Evolutionary conservation across 176 grass and related monocot species (phyloP).

Genomic region (Avena insularis): DNA sequence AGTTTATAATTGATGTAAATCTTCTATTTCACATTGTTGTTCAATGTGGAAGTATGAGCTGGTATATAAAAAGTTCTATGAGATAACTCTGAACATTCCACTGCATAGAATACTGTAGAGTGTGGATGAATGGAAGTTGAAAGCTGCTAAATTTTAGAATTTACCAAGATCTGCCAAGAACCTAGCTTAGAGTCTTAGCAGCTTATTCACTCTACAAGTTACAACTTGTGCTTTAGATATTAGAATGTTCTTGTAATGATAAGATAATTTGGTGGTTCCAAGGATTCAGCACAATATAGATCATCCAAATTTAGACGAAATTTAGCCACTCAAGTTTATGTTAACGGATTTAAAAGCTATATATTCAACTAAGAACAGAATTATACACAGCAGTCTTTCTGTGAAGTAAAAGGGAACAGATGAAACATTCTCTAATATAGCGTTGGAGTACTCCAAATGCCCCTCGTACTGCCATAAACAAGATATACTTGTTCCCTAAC

Average conservation of each 20-base stretch:
- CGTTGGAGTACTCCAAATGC: background rate
- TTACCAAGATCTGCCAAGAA: background rate
- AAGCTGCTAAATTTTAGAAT: background rate
- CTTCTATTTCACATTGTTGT: background rate
- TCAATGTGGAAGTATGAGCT: background rate
- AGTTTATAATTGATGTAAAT: background rate
- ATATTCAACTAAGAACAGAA: background rate
- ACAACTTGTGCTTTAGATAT: background rate
- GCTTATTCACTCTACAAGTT: background rate
- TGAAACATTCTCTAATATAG: background rate
- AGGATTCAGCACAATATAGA: background rate
- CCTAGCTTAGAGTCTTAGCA: background rate
- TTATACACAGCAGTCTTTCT: background rate
- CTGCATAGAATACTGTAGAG: background rate
- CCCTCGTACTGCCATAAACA: background rate
- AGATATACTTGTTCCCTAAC: slow-evolving; percentile 1
- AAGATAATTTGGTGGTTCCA: background rate
- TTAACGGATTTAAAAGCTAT: background rate
- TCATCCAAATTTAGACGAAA: background rate
- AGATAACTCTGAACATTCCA: background rate
- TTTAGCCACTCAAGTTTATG: background rate
- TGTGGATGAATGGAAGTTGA: background rate
- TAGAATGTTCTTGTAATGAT: background rate
- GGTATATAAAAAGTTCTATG: background rate
- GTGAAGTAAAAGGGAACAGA: background rate